These are phyloP conservation scores for Butyriboletus loyo DNA, from an alignment of 768 basidiomycete species.

Conservation along the genomic window DNA sequence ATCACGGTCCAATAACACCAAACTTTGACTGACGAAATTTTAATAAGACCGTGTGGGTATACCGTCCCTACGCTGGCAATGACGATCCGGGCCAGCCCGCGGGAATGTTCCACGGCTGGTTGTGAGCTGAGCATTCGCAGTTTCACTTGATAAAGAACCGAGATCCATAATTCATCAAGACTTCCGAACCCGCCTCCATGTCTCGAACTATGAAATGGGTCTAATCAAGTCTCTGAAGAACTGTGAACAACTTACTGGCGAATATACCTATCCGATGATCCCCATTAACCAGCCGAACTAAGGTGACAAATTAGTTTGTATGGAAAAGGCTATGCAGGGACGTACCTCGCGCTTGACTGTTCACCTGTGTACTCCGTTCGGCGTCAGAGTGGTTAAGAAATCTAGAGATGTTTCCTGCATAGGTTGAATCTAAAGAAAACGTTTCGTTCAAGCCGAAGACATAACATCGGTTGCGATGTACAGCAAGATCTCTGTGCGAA, in stretches of 20 bases:
- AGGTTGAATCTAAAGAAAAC: conserved; percentile 51
- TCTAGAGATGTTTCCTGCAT: conserved; percentile 59
- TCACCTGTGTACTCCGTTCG: conserved; percentile 27
- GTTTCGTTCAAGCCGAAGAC: conserved; percentile 51
- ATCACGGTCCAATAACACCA: neutral
- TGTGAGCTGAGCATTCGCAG: neutral
- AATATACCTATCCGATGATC: conserved; percentile 65
- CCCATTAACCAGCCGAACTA: conserved; percentile 61
- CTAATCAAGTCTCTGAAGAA: neutral
- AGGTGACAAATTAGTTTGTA: conserved; percentile 1
- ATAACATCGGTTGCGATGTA: conserved; percentile 56
- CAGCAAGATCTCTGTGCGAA: conserved; percentile 39
- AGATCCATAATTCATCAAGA: conserved; percentile 58
- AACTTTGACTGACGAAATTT: neutral
- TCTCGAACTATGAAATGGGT: conserved; percentile 31
- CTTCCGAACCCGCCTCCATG: conserved; percentile 44
- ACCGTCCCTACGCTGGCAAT: neutral
- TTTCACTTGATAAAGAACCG: conserved; percentile 38
- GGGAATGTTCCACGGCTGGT: neutral
- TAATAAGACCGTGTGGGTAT: conserved; percentile 1
- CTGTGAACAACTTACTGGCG: conserved; percentile 10
- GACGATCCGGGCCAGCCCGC: neutral
- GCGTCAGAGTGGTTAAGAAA: conserved; percentile 59
- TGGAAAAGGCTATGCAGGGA: neutral
- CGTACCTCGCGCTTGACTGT: conserved; percentile 48